Conservation (phyloP, 2,329 filamentous ascomycete species). For the Fusarium nurragi region DNA sequence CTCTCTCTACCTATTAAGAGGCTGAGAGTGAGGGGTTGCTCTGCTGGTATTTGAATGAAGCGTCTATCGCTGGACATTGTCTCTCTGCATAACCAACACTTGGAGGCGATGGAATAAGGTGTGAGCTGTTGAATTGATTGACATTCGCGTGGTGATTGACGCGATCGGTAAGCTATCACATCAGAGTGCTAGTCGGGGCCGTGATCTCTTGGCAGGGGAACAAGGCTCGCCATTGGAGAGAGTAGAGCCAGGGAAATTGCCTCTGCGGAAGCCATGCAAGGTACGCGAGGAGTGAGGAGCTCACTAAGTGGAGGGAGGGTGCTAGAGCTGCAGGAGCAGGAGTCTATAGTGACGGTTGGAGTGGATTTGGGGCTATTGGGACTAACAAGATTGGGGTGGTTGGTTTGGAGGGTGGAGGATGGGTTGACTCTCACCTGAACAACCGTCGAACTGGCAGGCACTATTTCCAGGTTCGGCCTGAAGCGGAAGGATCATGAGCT, state of each 20-base stretch:
- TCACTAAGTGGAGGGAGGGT: constrained; percentile 17
- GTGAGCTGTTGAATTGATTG: background rate
- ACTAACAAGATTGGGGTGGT: too few relatives aligned
- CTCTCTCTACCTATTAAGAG: background rate
- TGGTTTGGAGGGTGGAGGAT: background rate
- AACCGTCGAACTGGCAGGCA: constrained; percentile 1
- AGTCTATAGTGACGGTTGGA: background rate
- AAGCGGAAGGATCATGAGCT: constrained; percentile 26
- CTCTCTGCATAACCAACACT: background rate
- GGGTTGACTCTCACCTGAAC: constrained; percentile 20
- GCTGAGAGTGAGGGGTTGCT: background rate
- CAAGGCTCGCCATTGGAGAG: constrained; percentile 16
- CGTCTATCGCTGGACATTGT: background rate
- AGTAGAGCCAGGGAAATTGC: constrained; percentile 16
- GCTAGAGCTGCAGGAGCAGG: background rate
- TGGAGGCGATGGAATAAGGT: background rate
- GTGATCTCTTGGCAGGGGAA: constrained; percentile 39
- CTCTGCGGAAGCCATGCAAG: constrained; percentile 16
- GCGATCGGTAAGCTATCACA: background rate
- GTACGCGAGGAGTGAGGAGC: constrained; percentile 18
- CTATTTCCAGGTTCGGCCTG: constrained; percentile 19
- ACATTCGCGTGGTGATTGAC: background rate
- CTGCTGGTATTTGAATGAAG: background rate
- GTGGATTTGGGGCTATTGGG: background rate
- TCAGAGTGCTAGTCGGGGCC: background rate